Evolutionary conservation across 176 grass and related monocot genomes (phyloP), one percentile per base, ranked within the genome.

Genomic region (Carex pumila): DNA sequence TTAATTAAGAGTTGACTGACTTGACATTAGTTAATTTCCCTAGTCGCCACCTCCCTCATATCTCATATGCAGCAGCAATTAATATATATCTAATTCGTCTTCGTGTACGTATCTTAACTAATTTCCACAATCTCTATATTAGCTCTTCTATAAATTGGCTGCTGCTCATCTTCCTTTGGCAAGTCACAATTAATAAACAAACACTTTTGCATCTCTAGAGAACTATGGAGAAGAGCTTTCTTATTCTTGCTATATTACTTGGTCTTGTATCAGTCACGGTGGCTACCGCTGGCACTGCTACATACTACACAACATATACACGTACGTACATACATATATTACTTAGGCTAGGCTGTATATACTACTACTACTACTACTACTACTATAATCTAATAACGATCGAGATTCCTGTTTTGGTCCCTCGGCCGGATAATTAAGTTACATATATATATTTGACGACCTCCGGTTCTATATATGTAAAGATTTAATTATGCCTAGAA

Each of bases 271-370:
- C 88, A 4, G 11, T 83, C 3, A 78, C 71, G 0, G 71, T 64
- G 1, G 91, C 79, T n/a, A 68, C 14, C 1, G 29, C 79, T 19
- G 91, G 88, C 45, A 92, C 91, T 4, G 91, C 91, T 7, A 92
- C 91, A 1, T 92, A 87, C 77, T 89, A 92, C 78, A 89, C 87
- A 7, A 8, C 82, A 18, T 89, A 89, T 67, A 89, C 71, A 59
- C 90, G 87, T 88, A 50, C 2, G 41, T 72, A 19, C 67, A n/a
- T 43, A 25, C 25, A 25, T 25, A 25, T 25, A 25, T 25, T 25
- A 25, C 25, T 25, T 25, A 25, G 25, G 25, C 25, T 65, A 65
- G 32, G 36, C 36, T 37, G 36, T 61, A 61, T 61, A 61, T 21
- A 61, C n/a, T 5, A 61, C 37, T 41, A 34, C 1, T 34, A 34